Base-by-base conservation (phyloP, 331 rosid species). In the Pyracantha coccinea region DNA sequence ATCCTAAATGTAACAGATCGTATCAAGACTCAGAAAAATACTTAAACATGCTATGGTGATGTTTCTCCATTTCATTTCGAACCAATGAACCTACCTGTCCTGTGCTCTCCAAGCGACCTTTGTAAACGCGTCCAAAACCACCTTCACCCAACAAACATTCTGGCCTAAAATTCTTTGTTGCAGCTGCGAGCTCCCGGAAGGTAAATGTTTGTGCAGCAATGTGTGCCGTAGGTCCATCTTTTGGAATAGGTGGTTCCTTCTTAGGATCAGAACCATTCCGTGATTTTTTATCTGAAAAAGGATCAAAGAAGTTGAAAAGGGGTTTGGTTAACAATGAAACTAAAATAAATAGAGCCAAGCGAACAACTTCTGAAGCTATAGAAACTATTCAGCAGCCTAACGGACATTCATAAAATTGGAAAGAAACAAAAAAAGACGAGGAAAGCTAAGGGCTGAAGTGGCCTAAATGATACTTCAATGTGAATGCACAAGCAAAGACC, bases 181-280 rank as follows among this genome's bases (percentile, higher is more conserved):
- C 99, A 55, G 96, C 86, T 45, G 97, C 99, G 45, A 95, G 97
- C 85, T 95, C 99, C 69, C 97, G 88, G 75, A 95, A 95, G 53
- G 99, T 90, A 83, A 95, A 95, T 71, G 99, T 95, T 79, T 95
- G 99, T 54, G 97, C 99, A 55, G 99, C 99, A 86, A 95, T 95
- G 73, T 92, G 87, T 66, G 97, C 88, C 1, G 97, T 89, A 59
- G 96, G 80, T 25, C 90, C 98, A 78, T 92, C 97, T 82, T 92
- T 95, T 17, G 96, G 90, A 81, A 88, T 60, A 0, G 85, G 71
- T 16, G 84, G 38, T 77, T 95, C 99, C 91, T 90, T 94, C 89
- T 95, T 95, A 63, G 85, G 77, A 77, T 89, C 97, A 19, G 89
- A 72, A 62, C 87, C 88, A 82, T 78, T 77, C 45, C 82, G 81